Evolutionary conservation across 495 filamentous ascomycete species (phyloP).

Genomic region (Evansstolkia leycettana): DNA sequence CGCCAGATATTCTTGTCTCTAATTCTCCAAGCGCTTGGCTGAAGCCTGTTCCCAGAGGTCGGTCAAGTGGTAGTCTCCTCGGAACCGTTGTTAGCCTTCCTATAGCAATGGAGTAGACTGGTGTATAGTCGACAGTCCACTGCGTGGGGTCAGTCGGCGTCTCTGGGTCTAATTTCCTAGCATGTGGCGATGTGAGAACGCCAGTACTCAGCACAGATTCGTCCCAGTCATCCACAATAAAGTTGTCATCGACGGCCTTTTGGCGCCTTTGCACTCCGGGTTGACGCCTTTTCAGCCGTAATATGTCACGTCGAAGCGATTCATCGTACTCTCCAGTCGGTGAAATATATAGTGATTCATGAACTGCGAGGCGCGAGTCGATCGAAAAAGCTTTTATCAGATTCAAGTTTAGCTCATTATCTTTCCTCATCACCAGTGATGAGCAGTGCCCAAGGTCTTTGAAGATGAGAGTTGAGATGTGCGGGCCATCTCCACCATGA

Average conservation of each 20-base stretch:
- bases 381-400: constrained; percentile 28
- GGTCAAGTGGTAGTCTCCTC: background rate
- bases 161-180: constrained; percentile 2
- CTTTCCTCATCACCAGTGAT: constrained; percentile 2
- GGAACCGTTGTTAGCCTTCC: constrained; percentile 3
- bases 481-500: constrained; percentile 1
- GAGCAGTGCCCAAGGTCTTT: constrained; percentile 19
- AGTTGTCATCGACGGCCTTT: constrained; percentile 10
- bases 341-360: constrained; percentile 20
- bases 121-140: constrained; percentile 22
- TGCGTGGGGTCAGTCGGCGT: constrained; percentile 7
- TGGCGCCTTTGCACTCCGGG: constrained; percentile 1
- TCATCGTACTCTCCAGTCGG: constrained; percentile 4
- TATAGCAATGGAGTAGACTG: constrained; percentile 16
- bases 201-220: constrained; percentile 10
- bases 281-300: constrained; percentile 14
- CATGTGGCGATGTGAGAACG: background rate
- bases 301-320: constrained; percentile 6
- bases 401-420: constrained; percentile 11
- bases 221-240: constrained; percentile 28
- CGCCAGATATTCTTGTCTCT: constrained; percentile 2
- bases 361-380: constrained; percentile 20
- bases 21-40: constrained; percentile 8
- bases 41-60: constrained; percentile 6
- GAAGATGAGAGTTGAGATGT: constrained; percentile 24